These are phyloP conservation scores for Botrytis cinerea DNA, from an alignment of 2,329 filamentous ascomycete species.

Conservation along the genomic window DNA sequence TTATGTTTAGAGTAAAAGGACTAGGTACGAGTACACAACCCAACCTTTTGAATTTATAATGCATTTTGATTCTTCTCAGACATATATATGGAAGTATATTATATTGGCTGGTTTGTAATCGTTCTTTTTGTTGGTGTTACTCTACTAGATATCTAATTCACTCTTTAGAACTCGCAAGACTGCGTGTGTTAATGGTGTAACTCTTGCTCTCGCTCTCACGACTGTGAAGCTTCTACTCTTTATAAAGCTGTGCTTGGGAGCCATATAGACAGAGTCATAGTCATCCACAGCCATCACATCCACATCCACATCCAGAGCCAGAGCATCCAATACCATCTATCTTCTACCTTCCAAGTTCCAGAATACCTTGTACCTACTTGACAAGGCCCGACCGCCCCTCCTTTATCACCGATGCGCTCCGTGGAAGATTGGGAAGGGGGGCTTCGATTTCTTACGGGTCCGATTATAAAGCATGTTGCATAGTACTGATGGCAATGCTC, in stretches of 20 bases:
- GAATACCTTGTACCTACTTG: neutral
- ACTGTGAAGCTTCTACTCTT: neutral
- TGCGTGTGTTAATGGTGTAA: neutral
- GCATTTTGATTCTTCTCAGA: neutral
- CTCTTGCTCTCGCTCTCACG: neutral
- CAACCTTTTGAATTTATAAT: neutral
- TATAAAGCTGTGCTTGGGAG: neutral
- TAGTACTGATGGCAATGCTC: neutral
- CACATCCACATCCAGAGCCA: neutral
- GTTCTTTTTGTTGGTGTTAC: neutral
- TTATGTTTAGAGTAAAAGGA: neutral
- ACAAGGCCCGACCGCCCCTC: constrained; percentile 13
- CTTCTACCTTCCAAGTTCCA: neutral
- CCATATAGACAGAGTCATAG: neutral
- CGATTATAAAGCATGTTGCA: constrained; percentile 14
- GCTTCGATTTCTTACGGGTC: constrained; percentile 12
- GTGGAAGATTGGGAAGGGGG: neutral
- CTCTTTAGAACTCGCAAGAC: neutral
- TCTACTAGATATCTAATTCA: neutral
- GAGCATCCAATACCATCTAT: neutral
- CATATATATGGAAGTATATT: too few relatives aligned
- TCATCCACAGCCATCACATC: neutral
- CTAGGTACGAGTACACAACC: neutral
- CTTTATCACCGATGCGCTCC: constrained; percentile 5
- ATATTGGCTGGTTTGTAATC: neutral